Conservation (phyloP, 495 filamentous ascomycete genomes). For the Patellaria atrata region DNA sequence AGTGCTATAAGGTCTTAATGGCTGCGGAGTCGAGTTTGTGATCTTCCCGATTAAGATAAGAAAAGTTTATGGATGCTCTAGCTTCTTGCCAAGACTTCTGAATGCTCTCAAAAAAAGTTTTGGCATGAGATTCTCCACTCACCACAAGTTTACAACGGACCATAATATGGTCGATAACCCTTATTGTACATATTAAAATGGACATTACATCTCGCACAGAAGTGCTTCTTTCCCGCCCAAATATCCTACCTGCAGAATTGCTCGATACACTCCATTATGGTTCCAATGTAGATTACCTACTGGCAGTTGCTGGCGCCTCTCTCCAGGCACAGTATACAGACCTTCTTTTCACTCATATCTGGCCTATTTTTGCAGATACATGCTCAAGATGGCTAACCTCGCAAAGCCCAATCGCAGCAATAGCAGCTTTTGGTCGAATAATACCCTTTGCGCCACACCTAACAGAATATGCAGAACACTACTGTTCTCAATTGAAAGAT, state of each 20-base stretch:
- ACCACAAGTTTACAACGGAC: too few relatives aligned
- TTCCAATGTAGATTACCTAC: conserved; percentile 49
- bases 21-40: too few relatives aligned
- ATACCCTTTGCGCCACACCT: conserved; percentile 67
- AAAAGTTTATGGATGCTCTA: too few relatives aligned
- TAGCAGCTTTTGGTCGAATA: conserved; percentile 64
- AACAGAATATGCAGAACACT: conserved; percentile 34
- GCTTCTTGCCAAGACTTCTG: too few relatives aligned
- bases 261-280: conserved; percentile 47
- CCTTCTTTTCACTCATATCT: conserved; percentile 52
- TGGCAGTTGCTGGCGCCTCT: conserved; percentile 51
- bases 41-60: too few relatives aligned
- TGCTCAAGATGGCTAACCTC: conserved; percentile 57
- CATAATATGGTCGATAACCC: too few relatives aligned
- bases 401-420: conserved; percentile 29
- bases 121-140: too few relatives aligned
- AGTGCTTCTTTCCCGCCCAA: neutral
- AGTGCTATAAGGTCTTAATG: neutral
- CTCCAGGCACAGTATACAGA: conserved; percentile 51
- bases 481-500: conserved; percentile 21
- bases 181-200: too few relatives aligned
- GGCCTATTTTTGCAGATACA: conserved; percentile 60
- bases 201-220: too few relatives aligned
- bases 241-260: conserved; percentile 44
- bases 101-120: too few relatives aligned